These are phyloP conservation scores for Ganoderma leucocontextum DNA, from an alignment of 1,284 basidiomycete genomes.

Conservation along the genomic window DNA sequence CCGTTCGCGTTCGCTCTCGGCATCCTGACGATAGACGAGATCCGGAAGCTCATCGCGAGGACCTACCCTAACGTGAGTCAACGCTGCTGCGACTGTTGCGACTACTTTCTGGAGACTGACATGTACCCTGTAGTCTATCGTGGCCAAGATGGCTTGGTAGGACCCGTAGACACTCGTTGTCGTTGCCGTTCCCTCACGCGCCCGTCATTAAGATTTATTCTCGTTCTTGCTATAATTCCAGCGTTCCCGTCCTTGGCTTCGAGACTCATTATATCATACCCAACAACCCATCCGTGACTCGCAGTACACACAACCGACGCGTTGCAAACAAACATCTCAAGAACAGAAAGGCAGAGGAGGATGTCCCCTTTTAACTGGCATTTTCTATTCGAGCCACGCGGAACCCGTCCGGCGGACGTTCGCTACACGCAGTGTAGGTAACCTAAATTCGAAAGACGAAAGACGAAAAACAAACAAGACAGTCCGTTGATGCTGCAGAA, in stretches of 20 bases:
- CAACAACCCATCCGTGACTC: neutral
- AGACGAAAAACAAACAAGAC: neutral
- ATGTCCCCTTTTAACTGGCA: neutral
- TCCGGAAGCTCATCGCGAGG: constrained; percentile 50
- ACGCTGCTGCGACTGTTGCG: neutral
- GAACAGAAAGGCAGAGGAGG: neutral
- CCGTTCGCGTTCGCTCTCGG: constrained; percentile 50
- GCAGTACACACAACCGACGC: neutral
- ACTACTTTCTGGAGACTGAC: neutral
- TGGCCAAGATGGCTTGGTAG: constrained; percentile 16
- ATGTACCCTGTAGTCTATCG: constrained; percentile 12
- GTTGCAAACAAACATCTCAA: neutral
- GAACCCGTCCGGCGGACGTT: constrained; percentile 7
- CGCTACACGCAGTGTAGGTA: constrained; percentile 6
- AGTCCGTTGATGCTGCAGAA: neutral
- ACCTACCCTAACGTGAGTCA: constrained; percentile 47
- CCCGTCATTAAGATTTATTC: neutral
- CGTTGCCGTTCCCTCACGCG: neutral
- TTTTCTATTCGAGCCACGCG: neutral
- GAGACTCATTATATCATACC: neutral
- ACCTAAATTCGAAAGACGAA: neutral
- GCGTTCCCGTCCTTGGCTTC: no score
- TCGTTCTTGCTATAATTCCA: neutral
- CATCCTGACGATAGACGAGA: constrained; percentile 49
- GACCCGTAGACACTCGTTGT: neutral